Evolutionary conservation across 2,329 filamentous ascomycete genomes (phyloP).

Genomic region (Fusarium sp.): DNA sequence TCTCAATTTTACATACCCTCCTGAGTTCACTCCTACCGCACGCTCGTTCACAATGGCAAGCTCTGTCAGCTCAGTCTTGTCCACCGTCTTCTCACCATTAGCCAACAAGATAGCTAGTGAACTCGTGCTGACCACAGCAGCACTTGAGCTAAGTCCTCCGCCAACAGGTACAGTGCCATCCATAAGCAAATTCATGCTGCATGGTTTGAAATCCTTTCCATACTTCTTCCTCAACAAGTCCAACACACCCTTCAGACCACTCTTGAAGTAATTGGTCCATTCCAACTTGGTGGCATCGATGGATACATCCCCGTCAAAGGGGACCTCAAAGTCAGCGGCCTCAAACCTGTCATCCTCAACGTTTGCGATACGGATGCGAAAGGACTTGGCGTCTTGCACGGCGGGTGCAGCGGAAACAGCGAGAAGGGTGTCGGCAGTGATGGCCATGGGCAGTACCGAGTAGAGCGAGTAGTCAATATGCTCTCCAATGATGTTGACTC

Average conservation of each 20-base stretch:
- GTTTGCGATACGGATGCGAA: slow-evolving; percentile 83
- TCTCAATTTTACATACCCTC: slow-evolving; percentile 71
- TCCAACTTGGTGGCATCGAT: slow-evolving; percentile 90
- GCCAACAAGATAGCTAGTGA: slow-evolving; percentile 89
- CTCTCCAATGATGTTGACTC: slow-evolving; percentile 98
- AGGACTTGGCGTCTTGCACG: slow-evolving; percentile 64
- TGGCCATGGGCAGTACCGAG: slow-evolving; percentile 94
- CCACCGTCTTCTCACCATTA: slow-evolving; percentile 80
- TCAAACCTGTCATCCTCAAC: slow-evolving; percentile 81
- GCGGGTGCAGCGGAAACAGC: slow-evolving; percentile 74
- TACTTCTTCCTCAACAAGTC: slow-evolving; percentile 78
- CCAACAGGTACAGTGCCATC: slow-evolving; percentile 94
- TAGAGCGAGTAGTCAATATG: slow-evolving; percentile 99
- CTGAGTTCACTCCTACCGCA: slow-evolving; percentile 94
- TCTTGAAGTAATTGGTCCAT: slow-evolving; percentile 99
- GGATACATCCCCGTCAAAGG: slow-evolving; percentile 71
- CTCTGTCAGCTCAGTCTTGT: slow-evolving; percentile 93
- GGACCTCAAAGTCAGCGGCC: slow-evolving; percentile 78
- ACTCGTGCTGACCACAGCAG: slow-evolving; percentile 91
- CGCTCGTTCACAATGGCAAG: slow-evolving; percentile 95
- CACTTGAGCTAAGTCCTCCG: slow-evolving; percentile 92
- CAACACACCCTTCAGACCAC: slow-evolving; percentile 85
- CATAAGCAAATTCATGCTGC: slow-evolving; percentile 86
- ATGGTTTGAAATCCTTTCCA: slow-evolving; percentile 71
- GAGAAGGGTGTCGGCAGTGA: slow-evolving; percentile 89